A percentile compares a stretch with the other conserved stretches of the same genome.
Evolutionary conservation across 495 filamentous ascomycete species (phyloP).

Genomic region (Cercophora sp.): DNA sequence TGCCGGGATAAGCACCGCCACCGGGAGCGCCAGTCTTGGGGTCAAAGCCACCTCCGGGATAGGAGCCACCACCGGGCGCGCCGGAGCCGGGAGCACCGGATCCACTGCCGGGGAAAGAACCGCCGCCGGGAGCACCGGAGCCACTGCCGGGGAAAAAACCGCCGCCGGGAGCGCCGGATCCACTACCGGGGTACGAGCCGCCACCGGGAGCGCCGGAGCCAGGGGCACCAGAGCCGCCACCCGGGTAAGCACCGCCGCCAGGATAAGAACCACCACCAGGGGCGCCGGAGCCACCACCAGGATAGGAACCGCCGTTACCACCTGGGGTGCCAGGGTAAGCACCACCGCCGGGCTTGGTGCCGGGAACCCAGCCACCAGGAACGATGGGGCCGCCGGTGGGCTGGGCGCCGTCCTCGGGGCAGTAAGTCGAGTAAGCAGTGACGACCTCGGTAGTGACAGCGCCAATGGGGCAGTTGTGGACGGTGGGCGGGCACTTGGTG

Average conservation of each 20-base stretch:
- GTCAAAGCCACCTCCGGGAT: too few species aligned
- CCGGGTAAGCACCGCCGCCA: too few species aligned
- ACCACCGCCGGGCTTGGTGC: not conserved
- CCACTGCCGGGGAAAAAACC: too few species aligned
- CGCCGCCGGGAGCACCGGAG: not conserved
- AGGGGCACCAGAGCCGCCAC: too few species aligned
- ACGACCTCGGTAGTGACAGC: conserved; percentile 27
- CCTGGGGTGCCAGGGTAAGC: too few species aligned
- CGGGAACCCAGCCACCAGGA: not conserved
- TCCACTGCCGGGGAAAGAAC: not conserved
- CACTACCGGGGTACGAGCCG: not conserved
- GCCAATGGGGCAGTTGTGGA: conserved; percentile 54
- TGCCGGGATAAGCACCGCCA: too few species aligned
- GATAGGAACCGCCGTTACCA: not conserved
- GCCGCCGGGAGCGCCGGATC: not conserved
- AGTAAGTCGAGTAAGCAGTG: conserved; percentile 3
- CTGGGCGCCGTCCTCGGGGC: not conserved
- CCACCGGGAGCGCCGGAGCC: not conserved
- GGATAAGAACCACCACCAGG: not conserved
- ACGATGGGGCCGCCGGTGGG: not conserved
- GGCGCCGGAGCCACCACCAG: not conserved
- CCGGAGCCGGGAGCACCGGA: too few species aligned
- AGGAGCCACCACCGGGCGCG: not conserved
- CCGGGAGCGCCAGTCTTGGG: too few species aligned
- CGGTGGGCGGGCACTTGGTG: conserved; percentile 50